A percentile compares a stretch with the other conserved stretches of the same genome.
phyloP scores from a whole-genome alignment of 805 yeast genomes.

The Grigorovia transvaalensis region DNA sequence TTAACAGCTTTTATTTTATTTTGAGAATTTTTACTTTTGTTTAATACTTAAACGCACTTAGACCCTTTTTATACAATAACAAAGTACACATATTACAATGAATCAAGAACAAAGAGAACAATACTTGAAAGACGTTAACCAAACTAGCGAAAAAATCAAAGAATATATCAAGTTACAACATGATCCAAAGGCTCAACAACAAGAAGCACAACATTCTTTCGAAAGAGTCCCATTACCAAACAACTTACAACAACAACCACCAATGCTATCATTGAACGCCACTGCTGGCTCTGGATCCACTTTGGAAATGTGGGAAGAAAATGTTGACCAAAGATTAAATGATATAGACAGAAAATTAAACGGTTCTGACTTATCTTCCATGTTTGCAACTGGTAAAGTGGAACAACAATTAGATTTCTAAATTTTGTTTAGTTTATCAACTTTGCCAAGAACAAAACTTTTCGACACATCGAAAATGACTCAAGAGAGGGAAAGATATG shows the following conservation, averaged over 20 bases:
- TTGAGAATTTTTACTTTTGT: no score
- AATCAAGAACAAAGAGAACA: constrained; percentile 6
- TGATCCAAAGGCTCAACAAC: constrained; percentile 3
- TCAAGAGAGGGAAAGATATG: no score
- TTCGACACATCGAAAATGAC: no score
- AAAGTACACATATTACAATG: background rate
- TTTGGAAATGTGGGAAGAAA: constrained; percentile 32
- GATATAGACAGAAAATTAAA: constrained; percentile 25
- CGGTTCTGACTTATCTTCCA: constrained; percentile 12
- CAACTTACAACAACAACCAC: constrained; percentile 23
- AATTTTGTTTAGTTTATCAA: background rate
- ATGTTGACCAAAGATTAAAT: constrained; percentile 28
- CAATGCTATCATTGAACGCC: constrained; percentile 27
- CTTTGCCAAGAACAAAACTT: no score
- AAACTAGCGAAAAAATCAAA: constrained; percentile 7
- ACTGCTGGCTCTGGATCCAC: constrained; percentile 29
- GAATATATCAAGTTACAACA: constrained; percentile 8
- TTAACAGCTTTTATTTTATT: no score
- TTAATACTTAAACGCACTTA: no score
- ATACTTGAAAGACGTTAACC: constrained; percentile 8
- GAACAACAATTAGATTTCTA: constrained; percentile 9
- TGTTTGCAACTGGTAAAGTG: constrained; percentile 9
- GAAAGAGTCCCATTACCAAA: constrained; percentile 30
- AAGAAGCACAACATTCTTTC: constrained; percentile 11
- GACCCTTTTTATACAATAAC: no score